Evolutionary conservation across 768 basidiomycete genomes (phyloP), one percentile per base, ranked within the genome.

Genomic region (Xanthoconium purpureum): DNA sequence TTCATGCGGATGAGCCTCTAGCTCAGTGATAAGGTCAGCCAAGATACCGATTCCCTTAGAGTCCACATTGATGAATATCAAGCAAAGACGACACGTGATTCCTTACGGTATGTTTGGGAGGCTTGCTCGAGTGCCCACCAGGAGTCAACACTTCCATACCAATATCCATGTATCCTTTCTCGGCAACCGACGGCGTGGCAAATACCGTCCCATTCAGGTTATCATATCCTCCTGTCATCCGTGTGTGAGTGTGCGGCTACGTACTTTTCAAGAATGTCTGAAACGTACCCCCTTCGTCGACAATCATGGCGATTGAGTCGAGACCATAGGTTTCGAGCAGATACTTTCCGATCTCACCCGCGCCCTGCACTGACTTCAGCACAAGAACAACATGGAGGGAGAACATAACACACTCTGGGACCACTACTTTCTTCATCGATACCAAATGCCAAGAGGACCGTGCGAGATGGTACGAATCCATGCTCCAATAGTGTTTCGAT

Each of bases 101-200:
- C 60, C 71, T 58, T 69, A 74, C 80, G 6, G 84, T 84, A 63
- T 84, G 83, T 17, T 65, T 52, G 8, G 79, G 80, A 9, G 83
- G 84, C 2, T 75, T 72, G 58, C 77, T 79, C 1, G 83, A 82
- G 62, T 83, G 84, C 0, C 84, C 83, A 15, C 83, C 83, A 1
- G 77, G 74, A 2, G 77, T 75, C 30, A 68, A 57, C 7, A 81
- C 77, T 17, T 77, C 71, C 47, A 83, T 63, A 14, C 72, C 68
- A 35, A 77, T 66, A 48, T 77, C 73, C 45, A 77, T 55, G 56
- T 76, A 76, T 4, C 80, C 82, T 60, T 78, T 79, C 66, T 80
- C 78, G 4, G 63, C 57, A 28, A 75, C 64, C 3, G 60, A 59
- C 1, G 70, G 71, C 17, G 63, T 61, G 10, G 75, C 74, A 44